Evolutionary conservation across 441 rosid species (phyloP), one percentile per base, ranked within the genome.

Genomic region (Pelargonium citronellum): DNA sequence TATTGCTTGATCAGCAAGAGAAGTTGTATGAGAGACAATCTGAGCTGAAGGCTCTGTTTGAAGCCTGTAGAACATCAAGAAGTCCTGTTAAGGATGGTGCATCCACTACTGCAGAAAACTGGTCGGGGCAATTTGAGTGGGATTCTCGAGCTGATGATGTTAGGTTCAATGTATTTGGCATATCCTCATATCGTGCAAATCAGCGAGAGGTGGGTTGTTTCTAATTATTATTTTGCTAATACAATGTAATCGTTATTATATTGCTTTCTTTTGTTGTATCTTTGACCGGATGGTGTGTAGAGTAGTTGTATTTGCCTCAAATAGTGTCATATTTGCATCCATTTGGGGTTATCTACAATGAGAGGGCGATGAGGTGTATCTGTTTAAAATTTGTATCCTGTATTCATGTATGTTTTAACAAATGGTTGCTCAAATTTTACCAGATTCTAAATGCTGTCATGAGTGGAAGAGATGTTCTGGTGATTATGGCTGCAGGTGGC

Each of bases 401-500:
- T 41, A 41, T 39, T 55, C 55, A 13, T 5, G 24, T 22, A 57
- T 13, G 53, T 1, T 66, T 66, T 71, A 55, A 27, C 66, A 4
- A 41, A 66, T 5, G 66, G 34, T 57, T 41, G 41, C 0, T 43
- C 24, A 22, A 20, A 60, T 68, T 44, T 68, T 71, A 65, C 16
- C 77, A 95, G 99, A 92, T 92, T 13, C 74, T 95, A 74, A 95
- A 95, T 85, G 95, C 91, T 53, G 73, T 87, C 74, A 86, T 89
- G 97, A 83, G 91, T 69, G 91, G 89, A 76, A 84, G 87, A 75
- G 96, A 95, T 83, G 96, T 90, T 43, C 78, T 95, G 66, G 96
- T 95, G 74, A 92, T 95, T 79, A 95, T 90, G 99, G 98, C 99
- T 70, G 96, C 98, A 16, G 98, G 99, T 74, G 96, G 99, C 17